Base-by-base conservation (phyloP, 2,329 filamentous ascomycete genomes). In the Emmonsiellopsis sp. region DNA sequence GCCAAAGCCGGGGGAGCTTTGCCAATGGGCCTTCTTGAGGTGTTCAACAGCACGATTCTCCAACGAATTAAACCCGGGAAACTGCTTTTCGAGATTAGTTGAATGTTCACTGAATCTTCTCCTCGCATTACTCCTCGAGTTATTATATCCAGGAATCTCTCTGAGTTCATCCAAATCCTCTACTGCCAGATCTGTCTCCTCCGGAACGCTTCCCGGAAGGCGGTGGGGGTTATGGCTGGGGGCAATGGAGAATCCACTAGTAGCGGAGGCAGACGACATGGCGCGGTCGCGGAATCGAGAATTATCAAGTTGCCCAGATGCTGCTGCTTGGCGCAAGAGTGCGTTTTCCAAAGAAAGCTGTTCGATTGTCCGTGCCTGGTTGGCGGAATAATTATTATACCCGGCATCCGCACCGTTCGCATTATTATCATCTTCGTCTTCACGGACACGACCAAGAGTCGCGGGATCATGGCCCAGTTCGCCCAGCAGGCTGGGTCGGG, bases 401-500 rank as follows among this genome's bases (percentile, higher is more conserved):
- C 69, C 65, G 32, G 65, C 63, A 37, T 74, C 71, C 3, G 73
- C 69, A 13, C 65, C 67, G 51, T 65, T 67, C 5, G 64, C 60
- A 43, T 67, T 70, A 48, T 70, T 68, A 45, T 71, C 69, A 55
- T 75, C 74, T 27, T 77, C 75, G 36, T 75, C 74, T 60, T 77
- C 75, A 44, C 72, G 69, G 48, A 77, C 68, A 46, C 71, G 73
- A 33, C 70, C 74, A 5, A 77, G 66, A 43, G 70, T 70, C 10
- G 69, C 70, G 27, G 72, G 64, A 55, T 77, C 75, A 53, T 74
- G 71, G 2, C 71, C 70, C 9, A 74, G 57, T 49, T 74, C 74
- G 10, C 72, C 72, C 7, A 77, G 65, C 39, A 76, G 63, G 53
- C 72, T 75, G 40, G 73, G 72, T 31, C 75, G 82, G 11, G 90